Base-by-base conservation (phyloP, 768 basidiomycete species). In the Mycena pura region DNA sequence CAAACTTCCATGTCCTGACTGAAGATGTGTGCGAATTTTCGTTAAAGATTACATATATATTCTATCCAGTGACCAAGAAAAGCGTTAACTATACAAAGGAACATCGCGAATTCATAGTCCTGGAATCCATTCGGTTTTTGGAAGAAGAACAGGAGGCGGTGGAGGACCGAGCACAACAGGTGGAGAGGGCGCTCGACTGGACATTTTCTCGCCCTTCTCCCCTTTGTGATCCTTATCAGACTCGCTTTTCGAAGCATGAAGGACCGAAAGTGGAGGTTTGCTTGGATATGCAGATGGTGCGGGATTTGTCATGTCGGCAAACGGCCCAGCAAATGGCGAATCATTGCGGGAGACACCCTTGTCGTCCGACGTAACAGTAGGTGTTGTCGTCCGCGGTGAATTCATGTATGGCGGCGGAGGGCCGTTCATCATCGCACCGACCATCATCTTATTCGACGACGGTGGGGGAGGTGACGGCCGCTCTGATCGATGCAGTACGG, bases 351-450 rank as follows among this genome's bases (percentile, higher is more conserved):
- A 56, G 22, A 29, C 14, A 10, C 27, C 28, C 32, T 65, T 62
- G 22, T 65, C 64, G 6, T 62, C 64, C 6, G 52, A 11, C 3
- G 60, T 52, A 21, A 53, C 60, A 2, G 60, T 61, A 0, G 64
- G 54, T 6, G 61, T 57, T n/a, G 59, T 40, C 49, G 64, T 62
- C 29, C 46, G 50, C n/a, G 64, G 60, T 8, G 64, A 61, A 32
- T 27, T 61, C 27, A 51, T 25, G 36, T 62, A 65, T 29, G 55
- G 58, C n/a, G 62, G 45, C 15, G 56, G 56, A 2, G 63, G 63
- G 15, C 64, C 64, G 40, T 65, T 65, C 15, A 65, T 62, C 60
- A 65, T 62, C 19, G 64, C 60, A 14, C 64, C 64, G 44, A 65
- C 64, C 64, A 65, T 58, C 64, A 65, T 65, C 52, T 65, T 65